Evolutionary conservation across 805 yeast species (phyloP).

Genomic region (Saturnispora diversa): DNA sequence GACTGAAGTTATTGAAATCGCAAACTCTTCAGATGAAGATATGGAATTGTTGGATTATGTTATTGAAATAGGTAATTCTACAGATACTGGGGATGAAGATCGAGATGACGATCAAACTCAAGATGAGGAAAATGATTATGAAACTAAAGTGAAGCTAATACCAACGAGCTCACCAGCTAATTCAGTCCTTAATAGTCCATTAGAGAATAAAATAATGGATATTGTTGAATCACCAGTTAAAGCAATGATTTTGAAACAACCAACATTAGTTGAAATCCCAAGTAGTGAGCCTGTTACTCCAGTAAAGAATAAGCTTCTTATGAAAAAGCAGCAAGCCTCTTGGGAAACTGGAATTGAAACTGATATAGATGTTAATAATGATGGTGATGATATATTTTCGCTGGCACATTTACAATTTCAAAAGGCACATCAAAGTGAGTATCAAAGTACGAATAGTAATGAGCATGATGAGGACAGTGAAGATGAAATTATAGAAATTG

Average conservation of each 20-base stretch:
- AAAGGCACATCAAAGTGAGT: too few species aligned
- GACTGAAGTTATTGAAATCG: background rate
- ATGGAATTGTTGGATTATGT: too few species aligned
- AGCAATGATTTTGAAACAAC: background rate
- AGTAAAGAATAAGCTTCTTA: background rate
- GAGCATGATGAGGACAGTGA: constrained; percentile 29
- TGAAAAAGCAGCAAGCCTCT: too few species aligned
- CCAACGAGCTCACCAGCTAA: constrained; percentile 13
- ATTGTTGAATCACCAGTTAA: constrained; percentile 1
- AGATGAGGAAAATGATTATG: constrained; percentile 1
- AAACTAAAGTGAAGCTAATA: background rate
- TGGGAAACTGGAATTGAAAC: too few species aligned
- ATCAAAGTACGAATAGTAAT: constrained; percentile 6
- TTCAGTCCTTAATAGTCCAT: background rate
- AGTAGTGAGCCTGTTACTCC: constrained; percentile 3
- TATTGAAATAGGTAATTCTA: constrained; percentile 11
- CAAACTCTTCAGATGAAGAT: background rate
- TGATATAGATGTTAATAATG: too few species aligned
- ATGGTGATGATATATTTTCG: too few species aligned
- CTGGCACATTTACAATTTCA: too few species aligned
- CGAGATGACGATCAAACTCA: too few species aligned
- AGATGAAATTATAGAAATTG: constrained; percentile 20
- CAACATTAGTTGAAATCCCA: constrained; percentile 6
- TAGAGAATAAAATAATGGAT: background rate
- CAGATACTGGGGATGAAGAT: constrained; percentile 2